Percentiles rank a stretch among this genome's conserved stretches.
Evolutionary conservation across 2,329 filamentous ascomycete genomes (phyloP).

Genomic region (Rugonectria rugulosa): DNA sequence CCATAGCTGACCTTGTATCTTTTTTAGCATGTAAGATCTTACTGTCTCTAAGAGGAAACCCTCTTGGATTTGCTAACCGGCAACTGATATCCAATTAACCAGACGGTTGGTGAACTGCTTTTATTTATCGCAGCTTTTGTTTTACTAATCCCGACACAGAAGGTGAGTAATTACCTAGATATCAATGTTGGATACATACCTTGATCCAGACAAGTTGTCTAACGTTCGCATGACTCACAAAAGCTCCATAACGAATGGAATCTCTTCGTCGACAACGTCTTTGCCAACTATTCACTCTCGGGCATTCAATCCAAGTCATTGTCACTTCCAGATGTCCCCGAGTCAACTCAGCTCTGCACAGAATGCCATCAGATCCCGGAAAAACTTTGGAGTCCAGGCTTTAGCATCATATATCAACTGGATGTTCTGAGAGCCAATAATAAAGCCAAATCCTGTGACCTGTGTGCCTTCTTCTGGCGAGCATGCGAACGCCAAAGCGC

Average conservation of each 20-base stretch:
- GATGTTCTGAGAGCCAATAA: not conserved
- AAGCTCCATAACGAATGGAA: slow-evolving; percentile 14
- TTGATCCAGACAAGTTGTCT: no score
- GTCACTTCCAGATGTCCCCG: not conserved
- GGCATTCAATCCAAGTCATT: not conserved
- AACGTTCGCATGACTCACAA: not conserved
- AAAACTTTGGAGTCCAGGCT: not conserved
- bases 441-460: not conserved
- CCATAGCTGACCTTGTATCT: no score
- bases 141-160: no score
- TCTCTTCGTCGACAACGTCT: slow-evolving; percentile 6
- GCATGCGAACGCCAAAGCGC: not conserved
- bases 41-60: no score
- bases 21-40: no score
- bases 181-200: no score
- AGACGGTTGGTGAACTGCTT: no score
- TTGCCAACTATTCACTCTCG: slow-evolving; percentile 1
- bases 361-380: no score
- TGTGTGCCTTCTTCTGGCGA: slow-evolving; percentile 19
- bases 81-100: no score
- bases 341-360: not conserved
- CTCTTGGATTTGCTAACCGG: no score
- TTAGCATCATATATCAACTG: not conserved
- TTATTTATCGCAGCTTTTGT: no score
- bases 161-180: no score